Evolutionary conservation across 495 filamentous ascomycete species (phyloP), one percentile per base, ranked within the genome.

Genomic region (Amniculicola lignicola): DNA sequence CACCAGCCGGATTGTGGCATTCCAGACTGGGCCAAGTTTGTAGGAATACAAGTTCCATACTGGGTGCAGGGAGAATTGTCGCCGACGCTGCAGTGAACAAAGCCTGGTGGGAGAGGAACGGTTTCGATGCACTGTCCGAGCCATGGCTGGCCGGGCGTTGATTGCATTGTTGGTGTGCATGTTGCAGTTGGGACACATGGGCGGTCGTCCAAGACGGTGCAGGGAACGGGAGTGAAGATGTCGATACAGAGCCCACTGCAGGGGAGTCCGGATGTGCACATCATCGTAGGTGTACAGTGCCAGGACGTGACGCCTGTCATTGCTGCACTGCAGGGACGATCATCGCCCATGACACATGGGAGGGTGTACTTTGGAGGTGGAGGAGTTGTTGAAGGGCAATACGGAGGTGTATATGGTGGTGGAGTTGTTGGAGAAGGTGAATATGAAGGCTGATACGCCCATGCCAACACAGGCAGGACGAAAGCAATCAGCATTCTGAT

Each of bases 81-180:
- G 4, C 42, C 42, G 16, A 45, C 42, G 7, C 9, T 45, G 16
- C 42, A 45, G 42, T 16, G 37, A 7, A 46, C 21, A 23, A 38
- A n/a, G 9, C 44, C 16, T 16, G 28, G 28, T 36, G 7, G 42
- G 19, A 5, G 10, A 2, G 49, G 27, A 1, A 42, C 41, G 4
- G 28, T 46, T 4, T 31, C 52, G 21, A 55, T 46, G 22, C 52
- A 55, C 15, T 46, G 41, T 3, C 52, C 52, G 23, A 46, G 22
- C 52, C 52, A 55, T 3, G 52, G 52, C 22, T 22, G 27, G 21
- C 52, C 52, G n/a, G 41, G 18, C 1, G 52, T 55, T 3, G 41
- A 46, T 6, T 27, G n/a, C 52, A 37, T 36, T n/a, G 52, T 55
- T 16, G 52, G 52, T 16, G 52, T 55, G 29, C 52, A 55, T 14